A percentile compares a stretch with the other conserved stretches of the same genome.
Conservation (phyloP, 352 stramenopile species). For the Phytophthora melonis region DNA sequence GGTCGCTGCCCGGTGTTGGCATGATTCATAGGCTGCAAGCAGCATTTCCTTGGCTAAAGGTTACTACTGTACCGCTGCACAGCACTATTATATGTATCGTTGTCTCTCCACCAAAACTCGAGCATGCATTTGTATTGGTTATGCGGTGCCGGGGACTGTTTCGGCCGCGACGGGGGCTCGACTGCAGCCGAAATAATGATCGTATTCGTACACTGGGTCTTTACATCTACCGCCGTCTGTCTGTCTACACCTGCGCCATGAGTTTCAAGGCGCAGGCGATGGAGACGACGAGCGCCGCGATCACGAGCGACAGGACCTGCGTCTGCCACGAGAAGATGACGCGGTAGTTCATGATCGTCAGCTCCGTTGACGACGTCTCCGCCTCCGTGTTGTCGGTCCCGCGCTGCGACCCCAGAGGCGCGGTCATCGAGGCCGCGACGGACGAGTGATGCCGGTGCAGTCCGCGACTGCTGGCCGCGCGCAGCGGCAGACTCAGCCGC, state of each 20-base stretch:
- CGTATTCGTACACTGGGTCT: constrained; percentile 35
- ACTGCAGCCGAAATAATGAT: constrained; percentile 28
- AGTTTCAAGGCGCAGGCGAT: constrained; percentile 29
- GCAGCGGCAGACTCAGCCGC: constrained; percentile 33
- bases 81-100: background rate
- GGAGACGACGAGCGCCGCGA: constrained; percentile 29
- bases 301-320: constrained; percentile 28
- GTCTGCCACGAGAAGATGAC: constrained; percentile 32
- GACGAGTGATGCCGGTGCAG: constrained; percentile 25
- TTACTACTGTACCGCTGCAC: too few species aligned
- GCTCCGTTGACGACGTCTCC: constrained; percentile 6
- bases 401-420: constrained; percentile 4
- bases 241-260: constrained; percentile 27
- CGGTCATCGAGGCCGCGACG: background rate
- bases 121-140: constrained; percentile 27
- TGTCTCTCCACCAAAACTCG: constrained; percentile 19
- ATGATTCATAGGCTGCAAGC: background rate
- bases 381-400: background rate
- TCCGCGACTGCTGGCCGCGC: constrained; percentile 16
- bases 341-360: constrained; percentile 20
- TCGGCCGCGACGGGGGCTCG: constrained; percentile 1
- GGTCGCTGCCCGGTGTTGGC: background rate
- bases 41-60: background rate
- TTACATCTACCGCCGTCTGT: constrained; percentile 12
- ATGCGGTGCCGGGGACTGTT: constrained; percentile 18